phyloP scores from a whole-genome alignment of 345 rosid genomes.

The Corymbia maculata region DNA sequence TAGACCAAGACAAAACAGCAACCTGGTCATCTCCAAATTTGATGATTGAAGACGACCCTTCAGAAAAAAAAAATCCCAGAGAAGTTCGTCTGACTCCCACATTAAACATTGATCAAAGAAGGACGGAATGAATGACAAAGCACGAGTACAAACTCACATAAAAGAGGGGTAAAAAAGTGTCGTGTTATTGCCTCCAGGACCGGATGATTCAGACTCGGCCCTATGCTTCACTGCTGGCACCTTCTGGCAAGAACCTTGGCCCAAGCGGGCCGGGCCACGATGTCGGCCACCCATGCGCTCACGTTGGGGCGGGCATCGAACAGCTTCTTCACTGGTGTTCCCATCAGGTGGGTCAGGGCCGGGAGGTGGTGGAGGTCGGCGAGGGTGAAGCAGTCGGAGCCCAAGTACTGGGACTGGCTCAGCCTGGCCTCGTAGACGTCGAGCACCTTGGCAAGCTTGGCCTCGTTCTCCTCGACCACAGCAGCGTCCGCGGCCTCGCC shows the following conservation, averaged over 20 bases:
- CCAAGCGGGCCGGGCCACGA: slow-evolving; percentile 12
- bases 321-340: background rate
- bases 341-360: background rate
- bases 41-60: background rate
- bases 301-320: too few relatives aligned
- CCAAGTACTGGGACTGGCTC: slow-evolving; percentile 7
- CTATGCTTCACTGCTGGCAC: background rate
- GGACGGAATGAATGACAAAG: too few relatives aligned
- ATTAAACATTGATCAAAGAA: background rate
- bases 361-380: slow-evolving; percentile 16
- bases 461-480: slow-evolving; percentile 25
- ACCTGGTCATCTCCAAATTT: background rate
- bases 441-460: slow-evolving; percentile 17
- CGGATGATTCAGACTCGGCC: background rate
- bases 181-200: background rate
- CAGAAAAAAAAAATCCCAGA: too few relatives aligned
- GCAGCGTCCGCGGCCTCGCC: slow-evolving; percentile 1
- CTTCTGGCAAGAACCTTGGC: slow-evolving; percentile 40
- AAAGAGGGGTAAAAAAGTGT: background rate
- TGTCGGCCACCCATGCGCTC: too few relatives aligned
- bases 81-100: background rate
- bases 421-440: slow-evolving; percentile 6
- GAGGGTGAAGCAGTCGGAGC: slow-evolving; percentile 3
- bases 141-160: background rate
- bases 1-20: background rate